These are phyloP conservation scores for Syzygium grande DNA, from an alignment of 345 rosid genomes.

Conservation along the genomic window DNA sequence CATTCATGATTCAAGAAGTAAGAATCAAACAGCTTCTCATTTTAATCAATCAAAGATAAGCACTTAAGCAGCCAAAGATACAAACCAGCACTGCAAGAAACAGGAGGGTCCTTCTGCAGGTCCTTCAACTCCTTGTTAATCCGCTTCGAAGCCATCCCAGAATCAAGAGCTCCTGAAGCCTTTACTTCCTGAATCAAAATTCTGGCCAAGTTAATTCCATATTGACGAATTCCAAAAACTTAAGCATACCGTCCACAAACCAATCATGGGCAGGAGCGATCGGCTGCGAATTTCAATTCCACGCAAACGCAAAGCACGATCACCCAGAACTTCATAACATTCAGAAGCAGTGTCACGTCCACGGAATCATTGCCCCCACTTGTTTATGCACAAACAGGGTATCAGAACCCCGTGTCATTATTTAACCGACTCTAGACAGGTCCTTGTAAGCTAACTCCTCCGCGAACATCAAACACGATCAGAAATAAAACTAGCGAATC, in stretches of 20 bases:
- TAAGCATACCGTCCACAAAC: background rate
- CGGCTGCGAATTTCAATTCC: background rate
- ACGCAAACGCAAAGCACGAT: background rate
- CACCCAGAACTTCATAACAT: background rate
- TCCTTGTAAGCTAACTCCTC: background rate
- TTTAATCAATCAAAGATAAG: background rate
- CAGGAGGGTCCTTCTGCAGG: background rate
- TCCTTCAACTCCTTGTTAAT: background rate
- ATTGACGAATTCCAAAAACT: background rate
- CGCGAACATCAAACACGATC: background rate
- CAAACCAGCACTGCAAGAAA: background rate
- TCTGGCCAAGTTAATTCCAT: background rate
- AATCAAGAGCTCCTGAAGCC: background rate
- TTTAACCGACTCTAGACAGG: background rate
- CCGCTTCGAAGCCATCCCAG: background rate
- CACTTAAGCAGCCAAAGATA: background rate
- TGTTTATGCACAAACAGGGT: background rate
- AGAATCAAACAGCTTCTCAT: background rate
- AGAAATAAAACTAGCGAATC: background rate
- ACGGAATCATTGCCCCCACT: background rate
- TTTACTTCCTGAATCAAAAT: background rate
- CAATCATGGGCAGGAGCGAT: background rate
- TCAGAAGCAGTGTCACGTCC: background rate
- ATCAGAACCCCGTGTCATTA: background rate
- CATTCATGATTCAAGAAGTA: background rate